phyloP scores from a whole-genome alignment of 768 basidiomycete genomes.

The Amanita pallidorosea region DNA sequence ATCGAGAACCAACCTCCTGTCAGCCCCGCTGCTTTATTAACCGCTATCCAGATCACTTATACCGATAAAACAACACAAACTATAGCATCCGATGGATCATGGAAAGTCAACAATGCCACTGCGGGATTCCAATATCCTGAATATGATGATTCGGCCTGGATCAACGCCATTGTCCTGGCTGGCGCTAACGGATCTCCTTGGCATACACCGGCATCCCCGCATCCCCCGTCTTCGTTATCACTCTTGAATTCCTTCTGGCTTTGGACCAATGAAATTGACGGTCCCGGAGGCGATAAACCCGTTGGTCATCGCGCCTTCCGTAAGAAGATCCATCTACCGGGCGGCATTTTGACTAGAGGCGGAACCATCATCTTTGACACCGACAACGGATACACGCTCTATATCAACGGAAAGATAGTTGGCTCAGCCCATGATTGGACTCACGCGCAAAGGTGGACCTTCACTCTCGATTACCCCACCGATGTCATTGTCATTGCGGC shows the following conservation, averaged over 20 bases:
- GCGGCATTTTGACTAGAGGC: not conserved
- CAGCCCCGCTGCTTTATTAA: constrained; percentile 18
- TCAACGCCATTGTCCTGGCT: constrained; percentile 15
- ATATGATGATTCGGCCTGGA: constrained; percentile 21
- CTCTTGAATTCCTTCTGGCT: constrained; percentile 19
- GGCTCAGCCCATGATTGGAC: not conserved
- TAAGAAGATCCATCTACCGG: not conserved
- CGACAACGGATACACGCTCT: constrained; percentile 4
- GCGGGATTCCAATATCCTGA: constrained; percentile 19
- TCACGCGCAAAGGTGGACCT: not conserved
- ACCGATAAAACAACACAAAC: constrained; percentile 16
- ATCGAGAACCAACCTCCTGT: constrained; percentile 6
- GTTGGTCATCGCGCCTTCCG: constrained; percentile 7
- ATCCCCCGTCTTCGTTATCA: constrained; percentile 12
- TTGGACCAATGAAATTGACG: constrained; percentile 19
- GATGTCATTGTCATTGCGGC: not conserved
- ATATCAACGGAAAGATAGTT: not conserved
- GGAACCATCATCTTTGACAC: constrained; percentile 1
- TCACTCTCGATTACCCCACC: not conserved
- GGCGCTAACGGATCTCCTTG: constrained; percentile 4
- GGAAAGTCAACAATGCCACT: constrained; percentile 16
- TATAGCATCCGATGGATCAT: constrained; percentile 19
- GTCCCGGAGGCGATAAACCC: not conserved
- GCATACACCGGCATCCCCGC: constrained; percentile 8
- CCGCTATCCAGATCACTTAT: constrained; percentile 13